Conservation (phyloP, 192 early-diverging fungal genomes). For the Linnemannia hyalina region DNA sequence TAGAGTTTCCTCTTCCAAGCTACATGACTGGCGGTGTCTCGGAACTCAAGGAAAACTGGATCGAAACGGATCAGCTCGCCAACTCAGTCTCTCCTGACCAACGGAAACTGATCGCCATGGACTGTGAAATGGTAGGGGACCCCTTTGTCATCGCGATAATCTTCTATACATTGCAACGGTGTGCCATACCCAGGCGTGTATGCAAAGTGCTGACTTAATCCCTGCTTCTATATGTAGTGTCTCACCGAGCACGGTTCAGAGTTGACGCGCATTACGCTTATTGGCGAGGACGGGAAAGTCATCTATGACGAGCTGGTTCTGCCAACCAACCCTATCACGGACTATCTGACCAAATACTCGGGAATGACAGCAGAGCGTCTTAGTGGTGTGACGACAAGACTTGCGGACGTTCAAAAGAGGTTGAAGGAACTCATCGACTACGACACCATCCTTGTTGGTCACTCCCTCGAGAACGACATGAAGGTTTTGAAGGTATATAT, state of each 20-base stretch:
- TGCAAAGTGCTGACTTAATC: neutral
- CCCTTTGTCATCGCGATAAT: neutral
- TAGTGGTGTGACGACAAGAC: conserved; percentile 49
- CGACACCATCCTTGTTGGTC: conserved; percentile 66
- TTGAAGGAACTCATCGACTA: conserved; percentile 62
- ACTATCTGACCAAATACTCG: conserved; percentile 68
- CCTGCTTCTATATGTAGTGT: conserved; percentile 20
- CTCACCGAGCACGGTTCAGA: conserved; percentile 56
- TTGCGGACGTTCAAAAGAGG: conserved; percentile 63
- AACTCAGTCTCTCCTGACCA: neutral
- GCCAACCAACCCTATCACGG: conserved; percentile 61
- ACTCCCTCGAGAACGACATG: conserved; percentile 77
- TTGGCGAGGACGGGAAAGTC: conserved; percentile 57
- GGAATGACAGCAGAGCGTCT: conserved; percentile 68
- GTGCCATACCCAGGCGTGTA: neutral
- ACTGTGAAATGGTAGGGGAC: conserved; percentile 75
- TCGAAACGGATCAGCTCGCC: conserved; percentile 18
- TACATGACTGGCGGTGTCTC: conserved; percentile 10
- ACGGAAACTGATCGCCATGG: conserved; percentile 60
- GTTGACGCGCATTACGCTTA: conserved; percentile 65
- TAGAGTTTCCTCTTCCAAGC: conserved; percentile 34
- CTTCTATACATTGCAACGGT: neutral
- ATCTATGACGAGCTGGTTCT: conserved; percentile 66
- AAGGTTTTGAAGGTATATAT: conserved; percentile 64
- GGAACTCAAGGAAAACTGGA: conserved; percentile 17